A percentile compares a stretch with the other conserved stretches of the same genome.
Evolutionary conservation across 2,329 filamentous ascomycete species (phyloP).

Genomic region (Dactylella cylindrospora): DNA sequence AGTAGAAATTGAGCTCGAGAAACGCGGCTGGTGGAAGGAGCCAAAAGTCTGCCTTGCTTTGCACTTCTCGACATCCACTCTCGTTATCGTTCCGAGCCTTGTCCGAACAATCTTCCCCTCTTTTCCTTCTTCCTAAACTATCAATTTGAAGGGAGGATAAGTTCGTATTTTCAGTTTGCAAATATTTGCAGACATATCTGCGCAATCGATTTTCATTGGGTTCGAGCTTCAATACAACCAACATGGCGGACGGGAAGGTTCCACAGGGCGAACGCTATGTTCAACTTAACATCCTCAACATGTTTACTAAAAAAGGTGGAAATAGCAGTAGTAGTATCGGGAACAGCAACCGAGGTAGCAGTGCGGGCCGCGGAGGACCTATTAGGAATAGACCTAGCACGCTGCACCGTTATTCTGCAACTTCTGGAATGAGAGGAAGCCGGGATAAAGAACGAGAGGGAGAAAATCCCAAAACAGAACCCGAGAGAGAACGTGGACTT

Average conservation of each 20-base stretch:
- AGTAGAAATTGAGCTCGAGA: too few species aligned
- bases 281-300: constrained; percentile 41
- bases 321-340: constrained; percentile 48
- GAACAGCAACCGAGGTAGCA: constrained; percentile 49
- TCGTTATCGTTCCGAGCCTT: neutral
- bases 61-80: neutral
- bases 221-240: too few species aligned
- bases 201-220: too few species aligned
- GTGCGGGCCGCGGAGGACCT: constrained; percentile 14
- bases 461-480: neutral
- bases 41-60: neutral
- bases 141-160: too few species aligned
- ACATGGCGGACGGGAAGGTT: constrained; percentile 29
- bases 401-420: neutral
- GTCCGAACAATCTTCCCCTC: neutral
- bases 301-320: constrained; percentile 37
- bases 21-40: too few species aligned
- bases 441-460: constrained; percentile 7
- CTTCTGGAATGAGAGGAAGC: neutral
- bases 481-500: neutral
- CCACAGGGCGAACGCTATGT: constrained; percentile 34
- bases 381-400: constrained; percentile 14
- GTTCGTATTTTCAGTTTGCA: neutral
- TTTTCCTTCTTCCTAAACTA: neutral
- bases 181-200: too few species aligned